phyloP scores from a whole-genome alignment of 768 basidiomycete species.

The Suillus discolor region DNA sequence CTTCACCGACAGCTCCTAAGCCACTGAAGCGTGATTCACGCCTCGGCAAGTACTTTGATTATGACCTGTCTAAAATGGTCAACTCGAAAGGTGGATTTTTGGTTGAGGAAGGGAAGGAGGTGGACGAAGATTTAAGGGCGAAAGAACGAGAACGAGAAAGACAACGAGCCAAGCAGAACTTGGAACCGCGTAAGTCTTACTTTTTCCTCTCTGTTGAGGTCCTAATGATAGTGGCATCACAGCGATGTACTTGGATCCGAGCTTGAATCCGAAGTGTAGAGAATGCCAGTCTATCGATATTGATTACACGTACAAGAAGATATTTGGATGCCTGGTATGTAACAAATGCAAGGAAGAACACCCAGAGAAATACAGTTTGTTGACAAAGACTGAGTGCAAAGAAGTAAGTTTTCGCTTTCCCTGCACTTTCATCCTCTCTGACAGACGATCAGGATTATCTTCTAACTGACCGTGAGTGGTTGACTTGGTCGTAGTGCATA shows the following conservation, averaged over 20 bases:
- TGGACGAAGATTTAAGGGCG: constrained; percentile 70
- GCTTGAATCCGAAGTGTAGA: constrained; percentile 77
- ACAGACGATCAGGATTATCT: constrained; percentile 75
- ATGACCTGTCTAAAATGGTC: constrained; percentile 95
- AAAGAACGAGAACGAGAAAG: constrained; percentile 84
- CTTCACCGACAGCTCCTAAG: constrained; percentile 59
- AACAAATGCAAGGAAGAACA: constrained; percentile 86
- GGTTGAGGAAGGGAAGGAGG: constrained; percentile 83
- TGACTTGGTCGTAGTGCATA: neutral
- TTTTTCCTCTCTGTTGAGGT: constrained; percentile 3
- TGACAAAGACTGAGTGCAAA: constrained; percentile 99
- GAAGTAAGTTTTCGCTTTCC: constrained; percentile 52
- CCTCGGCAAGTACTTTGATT: constrained; percentile 93
- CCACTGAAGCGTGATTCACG: constrained; percentile 71
- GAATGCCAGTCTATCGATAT: constrained; percentile 91
- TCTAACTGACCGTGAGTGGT: constrained; percentile 79
- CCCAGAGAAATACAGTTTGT: constrained; percentile 90
- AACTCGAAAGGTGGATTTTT: constrained; percentile 97
- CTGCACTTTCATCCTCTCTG: constrained; percentile 4
- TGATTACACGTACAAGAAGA: constrained; percentile 77
- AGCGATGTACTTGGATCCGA: constrained; percentile 81
- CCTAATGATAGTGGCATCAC: constrained; percentile 9
- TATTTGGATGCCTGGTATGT: constrained; percentile 87
- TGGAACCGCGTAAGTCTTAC: constrained; percentile 67
- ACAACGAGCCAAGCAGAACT: constrained; percentile 71